Conservation (phyloP, 192 early-diverging fungal genomes). For the Rhizophlyctis rosea region DNA sequence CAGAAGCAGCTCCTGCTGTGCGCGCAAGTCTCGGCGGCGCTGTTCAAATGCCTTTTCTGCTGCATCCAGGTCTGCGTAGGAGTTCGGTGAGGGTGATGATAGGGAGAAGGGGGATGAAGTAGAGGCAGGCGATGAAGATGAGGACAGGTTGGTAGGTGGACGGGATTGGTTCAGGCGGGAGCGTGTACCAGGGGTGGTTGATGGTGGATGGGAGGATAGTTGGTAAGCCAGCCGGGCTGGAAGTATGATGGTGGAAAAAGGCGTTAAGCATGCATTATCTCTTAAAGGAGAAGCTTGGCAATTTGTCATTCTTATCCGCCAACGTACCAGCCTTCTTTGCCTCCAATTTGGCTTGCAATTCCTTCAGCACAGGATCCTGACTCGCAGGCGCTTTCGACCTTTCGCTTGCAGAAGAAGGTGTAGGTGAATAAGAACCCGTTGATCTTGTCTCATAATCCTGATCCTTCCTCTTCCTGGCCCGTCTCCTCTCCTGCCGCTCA, state of each 20-base stretch:
- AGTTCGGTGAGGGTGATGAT: too few relatives aligned
- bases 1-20: not conserved
- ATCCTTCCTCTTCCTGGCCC: slow-evolving; percentile 5
- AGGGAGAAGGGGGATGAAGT: too few relatives aligned
- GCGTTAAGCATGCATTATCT: not conserved
- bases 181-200: not conserved
- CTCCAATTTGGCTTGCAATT: not conserved
- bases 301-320: not conserved
- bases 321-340: not conserved
- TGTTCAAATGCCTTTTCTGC: not conserved
- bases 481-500: slow-evolving; percentile 33
- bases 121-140: too few relatives aligned
- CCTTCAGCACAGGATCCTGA: not conserved
- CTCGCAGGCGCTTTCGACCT: not conserved
- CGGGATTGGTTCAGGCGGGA: not conserved
- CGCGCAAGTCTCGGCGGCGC: not conserved
- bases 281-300: not conserved
- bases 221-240: not conserved
- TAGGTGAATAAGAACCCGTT: too few relatives aligned
- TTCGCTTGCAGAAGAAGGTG: too few relatives aligned
- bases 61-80: not conserved
- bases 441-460: too few relatives aligned
- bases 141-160: too few relatives aligned
- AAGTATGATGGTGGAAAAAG: not conserved
- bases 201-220: not conserved